Base-by-base conservation (phyloP, 768 basidiomycete genomes). In the Naganishia randhawae region DNA sequence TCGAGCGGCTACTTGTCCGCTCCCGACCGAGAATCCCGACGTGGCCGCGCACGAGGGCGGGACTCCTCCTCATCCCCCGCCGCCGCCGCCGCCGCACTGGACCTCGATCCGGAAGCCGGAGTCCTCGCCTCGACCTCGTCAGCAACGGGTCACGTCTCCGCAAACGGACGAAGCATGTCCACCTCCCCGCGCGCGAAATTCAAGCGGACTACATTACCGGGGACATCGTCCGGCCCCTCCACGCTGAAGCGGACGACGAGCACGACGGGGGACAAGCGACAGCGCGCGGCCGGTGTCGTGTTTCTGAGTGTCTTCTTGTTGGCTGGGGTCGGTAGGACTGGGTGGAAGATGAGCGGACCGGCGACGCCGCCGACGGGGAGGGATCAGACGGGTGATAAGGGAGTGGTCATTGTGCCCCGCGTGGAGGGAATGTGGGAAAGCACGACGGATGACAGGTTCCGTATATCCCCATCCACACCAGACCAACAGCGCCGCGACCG, bases 271-370 rank as follows among this genome's bases (percentile, higher is more conserved):
- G 42, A n/a, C 32, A 37, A 62, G 51, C 68, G 71, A n/a, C 86
- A 69, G 85, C 37, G 57, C 8, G 57, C 88, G 33, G 88, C 88
- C 6, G 86, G 86, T 1, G 87, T 95, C 82, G 85, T 94, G 22
- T 90, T 96, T 72, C 82, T 96, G 70, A 85, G 89, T 41, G 82
- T 85, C 13, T 91, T 90, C 82, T 83, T 87, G 13, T 80, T 96
- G 68, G 88, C 91, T 72, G 84, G 90, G 0, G 74, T 90, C 14
- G 87, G 88, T 2, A 82, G 84, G 33, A 76, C 87, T 55, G 25
- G 76, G 81, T 3, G 66, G 45, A 8, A 35, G 13, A 65, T 50
- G 22, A n/a, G 25, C 14, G 54, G 50, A 31, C 11, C 39, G 63
- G 19, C 31, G 35, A 50, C 35, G 63, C 33, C 29, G 48, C 14